Evolutionary conservation across 1,284 basidiomycete species (phyloP), one percentile per base, ranked within the genome.

Genomic region (Heterobasidion occidentale): DNA sequence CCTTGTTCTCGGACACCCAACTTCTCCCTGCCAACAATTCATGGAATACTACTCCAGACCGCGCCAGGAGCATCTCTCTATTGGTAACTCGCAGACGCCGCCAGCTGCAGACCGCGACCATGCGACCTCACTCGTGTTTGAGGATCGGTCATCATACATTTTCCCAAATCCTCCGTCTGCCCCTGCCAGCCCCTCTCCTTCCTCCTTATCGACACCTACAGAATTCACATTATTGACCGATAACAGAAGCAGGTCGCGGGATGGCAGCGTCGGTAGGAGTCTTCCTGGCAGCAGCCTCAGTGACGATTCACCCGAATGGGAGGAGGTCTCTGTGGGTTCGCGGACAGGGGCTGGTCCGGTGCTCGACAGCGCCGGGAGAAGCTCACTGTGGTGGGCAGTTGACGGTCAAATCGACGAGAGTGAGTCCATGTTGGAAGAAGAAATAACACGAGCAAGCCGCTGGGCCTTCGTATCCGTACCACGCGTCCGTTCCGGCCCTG

Each of bases 91-190:
- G 27, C 27, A 27, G 27, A 27, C 27, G 27, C 27, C 27, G 27
- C 27, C n/a, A n/a, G n/a, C 27, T 27, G 27, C 27, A 4, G 27
- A 27, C 27, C 6, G 27, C 27, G 27, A 27, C 27, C 27, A 27
- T 27, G 27, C 38, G 38, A 45, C 52, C 47, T 17, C 47, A n/a
- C 34, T 11, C 8, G 17, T 14, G 20, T 60, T 62, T 46, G 61
- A 62, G 46, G 66, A 68, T 46, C 59, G 60, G n/a, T 69, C 69
- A 27, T 67, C 71, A 38, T 71, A 71, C 62, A 66, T 72, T 53
- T 71, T 74, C 51, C 68, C 71, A n/a, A 67, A 62, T 20, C 67
- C 71, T 2, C 55, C 67, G 3, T 67, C 65, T 6, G 56, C 56
- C 1, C 68, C 67, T 34, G 60, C 65, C 1, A 67, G 64, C 54